These are phyloP conservation scores for Articulospora tetracladia DNA, from an alignment of 495 filamentous ascomycete genomes.

Conservation along the genomic window DNA sequence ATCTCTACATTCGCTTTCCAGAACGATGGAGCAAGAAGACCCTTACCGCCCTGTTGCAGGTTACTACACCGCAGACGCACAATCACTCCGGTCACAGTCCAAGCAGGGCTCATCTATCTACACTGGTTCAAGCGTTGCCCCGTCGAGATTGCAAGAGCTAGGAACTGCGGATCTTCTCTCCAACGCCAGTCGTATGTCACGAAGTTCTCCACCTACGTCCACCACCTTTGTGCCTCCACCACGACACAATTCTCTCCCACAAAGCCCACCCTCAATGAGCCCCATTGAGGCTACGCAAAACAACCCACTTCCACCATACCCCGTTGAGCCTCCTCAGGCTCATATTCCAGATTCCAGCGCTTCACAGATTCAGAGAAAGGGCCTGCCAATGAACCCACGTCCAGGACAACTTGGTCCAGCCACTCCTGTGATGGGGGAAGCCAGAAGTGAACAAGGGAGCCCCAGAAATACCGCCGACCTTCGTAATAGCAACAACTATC, in stretches of 20 bases:
- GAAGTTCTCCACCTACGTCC: constrained; percentile 6
- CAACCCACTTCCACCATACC: constrained; percentile 17
- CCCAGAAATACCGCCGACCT: constrained; percentile 27
- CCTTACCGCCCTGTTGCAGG: constrained; percentile 73
- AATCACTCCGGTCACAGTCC: constrained; percentile 53
- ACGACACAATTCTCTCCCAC: constrained; percentile 23
- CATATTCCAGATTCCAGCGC: constrained; percentile 12
- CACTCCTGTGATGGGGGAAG: constrained; percentile 4
- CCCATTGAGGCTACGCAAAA: constrained; percentile 12
- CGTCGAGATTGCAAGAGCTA: constrained; percentile 21
- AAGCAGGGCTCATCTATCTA: constrained; percentile 56
- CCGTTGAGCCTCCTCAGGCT: constrained; percentile 18
- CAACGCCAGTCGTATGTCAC: constrained; percentile 23
- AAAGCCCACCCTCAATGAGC: constrained; percentile 4
- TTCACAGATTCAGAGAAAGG: constrained; percentile 11
- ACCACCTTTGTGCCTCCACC: constrained; percentile 18
- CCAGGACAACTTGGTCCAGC: constrained; percentile 25
- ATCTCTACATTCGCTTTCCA: constrained; percentile 80
- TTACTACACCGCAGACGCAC: constrained; percentile 53
- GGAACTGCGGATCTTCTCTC: constrained; percentile 16
- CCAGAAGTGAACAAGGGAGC: constrained; percentile 27
- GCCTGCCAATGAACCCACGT: constrained; percentile 15
- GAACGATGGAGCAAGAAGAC: constrained; percentile 68
- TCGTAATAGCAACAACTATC: constrained; percentile 40
- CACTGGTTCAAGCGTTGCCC: constrained; percentile 43